These are phyloP conservation scores for Penicillium fimorum DNA, from an alignment of 495 filamentous ascomycete species.

Conservation along the genomic window DNA sequence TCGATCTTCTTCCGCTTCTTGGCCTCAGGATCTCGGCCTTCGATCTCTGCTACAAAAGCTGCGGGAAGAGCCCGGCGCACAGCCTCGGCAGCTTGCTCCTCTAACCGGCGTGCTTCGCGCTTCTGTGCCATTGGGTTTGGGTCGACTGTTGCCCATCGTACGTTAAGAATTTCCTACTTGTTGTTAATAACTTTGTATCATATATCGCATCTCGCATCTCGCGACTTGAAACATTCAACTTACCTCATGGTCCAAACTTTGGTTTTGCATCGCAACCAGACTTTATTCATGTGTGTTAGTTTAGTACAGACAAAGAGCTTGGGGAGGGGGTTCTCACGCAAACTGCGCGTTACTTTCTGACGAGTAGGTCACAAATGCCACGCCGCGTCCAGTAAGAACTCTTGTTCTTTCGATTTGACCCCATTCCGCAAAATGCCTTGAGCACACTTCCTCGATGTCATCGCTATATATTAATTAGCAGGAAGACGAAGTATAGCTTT, in stretches of 20 bases:
- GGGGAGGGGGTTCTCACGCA: constrained; percentile 36
- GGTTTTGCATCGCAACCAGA: constrained; percentile 84
- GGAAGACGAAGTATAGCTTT: too few relatives aligned
- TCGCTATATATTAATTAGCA: constrained; percentile 40
- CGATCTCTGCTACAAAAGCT: constrained; percentile 89
- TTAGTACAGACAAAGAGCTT: background rate
- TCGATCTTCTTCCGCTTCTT: constrained; percentile 87
- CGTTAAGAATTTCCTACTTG: constrained; percentile 78
- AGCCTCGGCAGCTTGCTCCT: constrained; percentile 98
- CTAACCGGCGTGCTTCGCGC: constrained; percentile 81
- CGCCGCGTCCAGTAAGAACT: constrained; percentile 86
- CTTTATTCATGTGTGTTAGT: constrained; percentile 24
- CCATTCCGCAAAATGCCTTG: constrained; percentile 92
- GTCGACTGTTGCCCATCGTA: constrained; percentile 94
- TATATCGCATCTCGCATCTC: background rate
- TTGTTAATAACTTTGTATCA: background rate
- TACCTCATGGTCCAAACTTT: constrained; percentile 71
- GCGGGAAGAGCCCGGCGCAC: constrained; percentile 87
- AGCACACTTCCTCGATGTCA: constrained; percentile 95
- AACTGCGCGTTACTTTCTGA: constrained; percentile 88
- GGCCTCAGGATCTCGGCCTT: constrained; percentile 83
- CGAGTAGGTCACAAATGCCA: constrained; percentile 69
- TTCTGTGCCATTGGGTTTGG: constrained; percentile 95
- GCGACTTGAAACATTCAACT: background rate
- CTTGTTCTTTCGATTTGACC: constrained; percentile 74